Conservation (phyloP, 2,329 filamentous ascomycete genomes). For the Thermoascus crustaceus region DNA sequence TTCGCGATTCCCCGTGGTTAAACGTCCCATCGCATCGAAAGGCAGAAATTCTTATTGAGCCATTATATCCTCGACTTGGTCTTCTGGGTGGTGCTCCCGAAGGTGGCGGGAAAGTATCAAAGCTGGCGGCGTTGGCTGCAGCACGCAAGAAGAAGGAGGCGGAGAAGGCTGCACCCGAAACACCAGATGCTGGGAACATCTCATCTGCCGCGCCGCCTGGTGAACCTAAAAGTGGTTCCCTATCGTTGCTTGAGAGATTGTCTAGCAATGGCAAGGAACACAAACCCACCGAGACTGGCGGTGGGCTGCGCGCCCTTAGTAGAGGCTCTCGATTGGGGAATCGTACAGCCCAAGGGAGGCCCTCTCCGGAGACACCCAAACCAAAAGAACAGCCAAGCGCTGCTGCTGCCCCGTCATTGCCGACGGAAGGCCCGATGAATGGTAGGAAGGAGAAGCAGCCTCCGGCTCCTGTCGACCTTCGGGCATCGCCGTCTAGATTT, state of each 20-base stretch:
- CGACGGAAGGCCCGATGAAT: conserved; percentile 5
- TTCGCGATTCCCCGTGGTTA: conserved; percentile 79
- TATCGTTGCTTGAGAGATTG: conserved; percentile 34
- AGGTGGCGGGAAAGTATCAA: conserved; percentile 65
- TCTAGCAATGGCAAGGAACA: conserved; percentile 21
- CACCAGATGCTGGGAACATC: conserved; percentile 6
- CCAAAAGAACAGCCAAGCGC: conserved; percentile 5
- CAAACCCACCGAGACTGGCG: conserved; percentile 17
- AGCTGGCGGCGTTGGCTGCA: conserved; percentile 81
- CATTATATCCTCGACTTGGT: conserved; percentile 52
- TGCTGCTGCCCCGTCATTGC: conserved; percentile 1
- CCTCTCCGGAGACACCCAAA: conserved; percentile 13
- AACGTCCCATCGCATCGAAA: conserved; percentile 59
- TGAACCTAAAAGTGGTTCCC: conserved; percentile 17
- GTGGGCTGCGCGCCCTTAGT: conserved; percentile 14
- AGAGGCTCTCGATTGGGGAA: conserved; percentile 12
- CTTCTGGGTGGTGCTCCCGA: conserved; percentile 68
- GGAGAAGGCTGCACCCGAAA: conserved; percentile 40
- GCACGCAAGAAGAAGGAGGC: conserved; percentile 75
- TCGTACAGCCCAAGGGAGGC: conserved; percentile 12
- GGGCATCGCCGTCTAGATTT: conserved; percentile 44
- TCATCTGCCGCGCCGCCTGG: conserved; percentile 7
- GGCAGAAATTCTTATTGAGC: conserved; percentile 55
- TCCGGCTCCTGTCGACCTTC: conserved; percentile 21
- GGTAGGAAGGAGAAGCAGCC: conserved; percentile 10